Conservation (phyloP, 495 filamentous ascomycete species). For the Tuber indicum region DNA sequence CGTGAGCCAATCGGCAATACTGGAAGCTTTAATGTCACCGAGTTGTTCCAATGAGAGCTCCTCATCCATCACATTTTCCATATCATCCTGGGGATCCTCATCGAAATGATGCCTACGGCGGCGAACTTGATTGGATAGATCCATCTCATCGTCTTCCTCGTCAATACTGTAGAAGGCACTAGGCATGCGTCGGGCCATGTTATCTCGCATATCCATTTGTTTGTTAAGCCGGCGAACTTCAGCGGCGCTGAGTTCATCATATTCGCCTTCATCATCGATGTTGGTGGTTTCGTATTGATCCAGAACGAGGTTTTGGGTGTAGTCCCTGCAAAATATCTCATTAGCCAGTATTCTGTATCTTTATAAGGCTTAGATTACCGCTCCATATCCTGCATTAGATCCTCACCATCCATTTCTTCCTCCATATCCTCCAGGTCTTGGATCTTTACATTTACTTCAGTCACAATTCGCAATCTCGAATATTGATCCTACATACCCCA, state of each 20-base stretch:
- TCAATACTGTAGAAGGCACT: conserved; percentile 81
- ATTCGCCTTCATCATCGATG: conserved; percentile 75
- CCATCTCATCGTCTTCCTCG: conserved; percentile 75
- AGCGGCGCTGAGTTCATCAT: conserved; percentile 64
- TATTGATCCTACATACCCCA: conserved; percentile 22
- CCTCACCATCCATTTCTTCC: conserved; percentile 88
- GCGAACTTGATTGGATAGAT: conserved; percentile 73
- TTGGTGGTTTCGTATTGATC: conserved; percentile 63
- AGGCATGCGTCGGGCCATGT: conserved; percentile 69
- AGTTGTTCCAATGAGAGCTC: conserved; percentile 88
- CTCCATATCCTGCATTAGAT: conserved; percentile 53
- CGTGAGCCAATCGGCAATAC: conserved; percentile 88
- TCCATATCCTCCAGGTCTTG: conserved; percentile 86
- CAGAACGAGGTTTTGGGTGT: conserved; percentile 41
- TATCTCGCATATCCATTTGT: conserved; percentile 74
- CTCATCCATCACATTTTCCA: conserved; percentile 82
- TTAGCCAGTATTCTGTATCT: not conserved
- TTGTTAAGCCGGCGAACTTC: conserved; percentile 72
- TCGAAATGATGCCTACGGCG: conserved; percentile 75
- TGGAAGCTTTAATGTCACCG: conserved; percentile 87
- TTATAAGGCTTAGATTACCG: conserved; percentile 10
- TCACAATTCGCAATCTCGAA: not conserved
- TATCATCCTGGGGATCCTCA: conserved; percentile 85
- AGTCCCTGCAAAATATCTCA: conserved; percentile 23
- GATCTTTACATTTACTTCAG: conserved; percentile 12